Evolutionary conservation across 1,139 yeast species (phyloP), one percentile per base, ranked within the genome.

Genomic region (Casaregolazyma suthepensis): DNA sequence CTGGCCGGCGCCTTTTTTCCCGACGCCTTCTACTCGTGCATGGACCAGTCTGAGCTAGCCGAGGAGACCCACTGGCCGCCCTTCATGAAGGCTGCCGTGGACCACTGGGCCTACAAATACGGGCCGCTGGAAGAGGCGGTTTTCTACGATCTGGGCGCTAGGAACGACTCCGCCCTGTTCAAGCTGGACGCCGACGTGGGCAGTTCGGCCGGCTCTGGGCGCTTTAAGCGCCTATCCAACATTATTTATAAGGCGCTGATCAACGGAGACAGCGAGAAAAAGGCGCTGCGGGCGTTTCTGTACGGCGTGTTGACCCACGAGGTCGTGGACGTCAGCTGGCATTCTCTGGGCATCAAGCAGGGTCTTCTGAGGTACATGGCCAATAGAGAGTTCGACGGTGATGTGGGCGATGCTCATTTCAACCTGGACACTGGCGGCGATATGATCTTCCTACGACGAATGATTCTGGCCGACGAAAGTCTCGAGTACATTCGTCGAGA

Each of bases 21-120:
- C 0, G 87, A 82, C 62, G 80, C 83, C 0, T 78, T 81, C 59
- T 82, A 82, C 63, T 71, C 75, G 29, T 82, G 87, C 63, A 67
- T 78, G 54, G 77, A 74, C 4, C 61, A 67, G 48, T 70, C 77
- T 3, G 75, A 75, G 5, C 78, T 76, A 2, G 83, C 85, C 1
- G 87, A 82, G 63, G 76, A 69, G 42, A 72, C 82, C 0, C 87
- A 82, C 61, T 82, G 87, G 87, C 85, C 87, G 1, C 81, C 82
- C 1, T 82, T 81, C 60, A 60, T 82, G 31, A 66, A 69, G 10
- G 65, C 65, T 1, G 79, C 82, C 0, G 75, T 75, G 13, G 61
- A 66, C 20, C 70, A 70, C 58, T 77, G 74, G 69, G 66, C 64
- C 29, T 66, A 66, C 23, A 64, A 66, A 51, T 72, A 73, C 20